Conservation (phyloP, 371 early-diverging fungal genomes). For the Mucor saturninus region DNA sequence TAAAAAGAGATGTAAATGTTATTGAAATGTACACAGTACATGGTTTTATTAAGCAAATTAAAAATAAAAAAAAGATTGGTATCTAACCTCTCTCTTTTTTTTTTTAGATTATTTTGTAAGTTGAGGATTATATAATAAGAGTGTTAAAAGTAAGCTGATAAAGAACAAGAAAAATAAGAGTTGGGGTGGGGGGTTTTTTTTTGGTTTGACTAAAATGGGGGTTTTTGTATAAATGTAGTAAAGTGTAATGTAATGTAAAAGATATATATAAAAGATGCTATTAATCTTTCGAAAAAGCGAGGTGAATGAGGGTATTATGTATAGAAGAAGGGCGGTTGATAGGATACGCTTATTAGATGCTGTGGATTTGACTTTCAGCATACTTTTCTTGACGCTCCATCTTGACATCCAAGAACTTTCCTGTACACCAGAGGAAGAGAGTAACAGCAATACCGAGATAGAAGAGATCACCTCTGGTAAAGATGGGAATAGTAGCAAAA, state of each 20-base stretch:
- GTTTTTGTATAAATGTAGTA: background rate
- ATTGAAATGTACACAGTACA: no score
- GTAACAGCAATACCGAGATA: constrained; percentile 27
- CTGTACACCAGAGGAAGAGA: constrained; percentile 29
- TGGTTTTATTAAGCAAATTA: no score
- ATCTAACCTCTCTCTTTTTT: no score
- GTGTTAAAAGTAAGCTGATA: background rate
- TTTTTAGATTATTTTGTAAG: no score
- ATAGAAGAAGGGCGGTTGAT: background rate
- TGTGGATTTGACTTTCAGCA: constrained; percentile 23
- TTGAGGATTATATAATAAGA: background rate
- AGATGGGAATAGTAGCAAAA: constrained; percentile 21
- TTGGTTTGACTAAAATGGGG: background rate
- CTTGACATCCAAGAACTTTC: constrained; percentile 28
- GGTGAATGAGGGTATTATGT: background rate
- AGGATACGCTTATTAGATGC: constrained; percentile 13
- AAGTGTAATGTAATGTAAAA: background rate
- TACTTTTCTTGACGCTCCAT: constrained; percentile 33
- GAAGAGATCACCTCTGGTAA: constrained; percentile 30
- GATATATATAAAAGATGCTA: background rate
- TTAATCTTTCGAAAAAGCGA: background rate
- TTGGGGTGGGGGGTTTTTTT: constrained; percentile 1
- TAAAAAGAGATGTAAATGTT: no score
- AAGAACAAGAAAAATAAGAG: background rate
- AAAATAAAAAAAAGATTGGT: no score